Base-by-base conservation (phyloP, 257 asterid species). In the Thymus mandschuricus region DNA sequence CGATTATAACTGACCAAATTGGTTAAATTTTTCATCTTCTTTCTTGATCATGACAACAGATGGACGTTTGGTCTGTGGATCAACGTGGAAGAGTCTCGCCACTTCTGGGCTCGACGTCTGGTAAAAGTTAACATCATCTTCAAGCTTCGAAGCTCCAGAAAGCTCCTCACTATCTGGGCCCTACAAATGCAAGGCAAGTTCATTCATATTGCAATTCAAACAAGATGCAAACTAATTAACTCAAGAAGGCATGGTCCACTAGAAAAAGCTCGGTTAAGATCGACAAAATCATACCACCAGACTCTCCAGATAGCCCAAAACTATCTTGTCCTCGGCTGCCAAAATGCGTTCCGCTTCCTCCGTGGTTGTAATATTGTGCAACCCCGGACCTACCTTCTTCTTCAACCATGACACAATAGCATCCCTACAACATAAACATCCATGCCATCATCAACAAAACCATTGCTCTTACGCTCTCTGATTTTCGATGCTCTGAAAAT, bases 361-460 rank as follows among this genome's bases (percentile, higher is more conserved):
- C 4, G 79, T 69, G 2, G 89, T 80, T 7, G 92, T 88, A 72
- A 93, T 70, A 70, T 89, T 89, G 38, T 65, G 69, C 55, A 91
- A 67, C 46, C 84, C 87, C 6, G 92, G 96, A 50, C 97, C 97
- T 11, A 69, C 84, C 88, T 87, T 93, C 86, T 89, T 93, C 87
- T 74, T 91, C 83, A 93, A 76, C 98, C 98, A 93, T 75, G 89
- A 74, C 45, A 91, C 89, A 59, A 93, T 91, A 38, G 90, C 92
- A 73, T 86, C 93, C 78, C 98, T 93, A 82, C 82, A 86, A 58
- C 35, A 77, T 5, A 79, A 73, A 45, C 10, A 43, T 5, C 3
- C 51, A 51, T 57, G 21, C 13, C 70, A 76, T 45, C 15, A 66
- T 66, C 43, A 33, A 43, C 13, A 8, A 30, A 60, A 41, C 7